Conservation (phyloP, 768 basidiomycete species). For the Lactifluus volemus region DNA sequence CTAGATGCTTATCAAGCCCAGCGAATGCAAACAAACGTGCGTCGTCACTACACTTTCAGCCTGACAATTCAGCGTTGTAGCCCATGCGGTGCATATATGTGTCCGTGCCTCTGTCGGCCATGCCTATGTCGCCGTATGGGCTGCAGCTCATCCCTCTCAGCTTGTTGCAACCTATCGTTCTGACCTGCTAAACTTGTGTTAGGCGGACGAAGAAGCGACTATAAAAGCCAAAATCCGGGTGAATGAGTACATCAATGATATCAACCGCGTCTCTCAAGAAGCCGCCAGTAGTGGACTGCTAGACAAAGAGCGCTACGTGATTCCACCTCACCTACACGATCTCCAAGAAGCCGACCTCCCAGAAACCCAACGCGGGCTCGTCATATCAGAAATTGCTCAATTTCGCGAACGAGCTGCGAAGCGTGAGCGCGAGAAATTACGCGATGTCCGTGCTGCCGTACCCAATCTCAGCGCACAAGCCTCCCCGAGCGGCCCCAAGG, state of each 20-base stretch:
- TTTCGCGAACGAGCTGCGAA: slow-evolving; percentile 94
- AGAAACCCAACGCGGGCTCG: slow-evolving; percentile 85
- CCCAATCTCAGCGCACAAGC: slow-evolving; percentile 32
- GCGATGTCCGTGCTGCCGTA: slow-evolving; percentile 58
- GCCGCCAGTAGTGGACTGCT: slow-evolving; percentile 65
- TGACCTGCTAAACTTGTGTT: slow-evolving; percentile 10
- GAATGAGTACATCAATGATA: slow-evolving; percentile 56
- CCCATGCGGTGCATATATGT: slow-evolving; percentile 1
- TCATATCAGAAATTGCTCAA: slow-evolving; percentile 92
- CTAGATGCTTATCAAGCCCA: slow-evolving; percentile 78
- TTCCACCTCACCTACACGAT: slow-evolving; percentile 95
- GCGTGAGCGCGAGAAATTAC: slow-evolving; percentile 79
- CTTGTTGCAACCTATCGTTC: not conserved
- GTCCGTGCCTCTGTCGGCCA: not conserved
- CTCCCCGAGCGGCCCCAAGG: slow-evolving; percentile 56
- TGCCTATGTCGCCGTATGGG: not conserved
- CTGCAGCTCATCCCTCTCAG: not conserved
- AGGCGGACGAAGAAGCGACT: slow-evolving; percentile 65
- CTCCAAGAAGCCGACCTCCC: slow-evolving; percentile 95
- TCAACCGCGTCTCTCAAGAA: slow-evolving; percentile 64
- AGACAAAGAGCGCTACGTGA: slow-evolving; percentile 81
- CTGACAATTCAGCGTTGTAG: slow-evolving; percentile 4
- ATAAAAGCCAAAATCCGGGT: slow-evolving; percentile 59
- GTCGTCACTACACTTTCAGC: slow-evolving; percentile 25
- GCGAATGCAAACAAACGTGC: slow-evolving; percentile 74